Conservation (phyloP, 805 yeast species). For the Cyberlindnera meyerae region DNA sequence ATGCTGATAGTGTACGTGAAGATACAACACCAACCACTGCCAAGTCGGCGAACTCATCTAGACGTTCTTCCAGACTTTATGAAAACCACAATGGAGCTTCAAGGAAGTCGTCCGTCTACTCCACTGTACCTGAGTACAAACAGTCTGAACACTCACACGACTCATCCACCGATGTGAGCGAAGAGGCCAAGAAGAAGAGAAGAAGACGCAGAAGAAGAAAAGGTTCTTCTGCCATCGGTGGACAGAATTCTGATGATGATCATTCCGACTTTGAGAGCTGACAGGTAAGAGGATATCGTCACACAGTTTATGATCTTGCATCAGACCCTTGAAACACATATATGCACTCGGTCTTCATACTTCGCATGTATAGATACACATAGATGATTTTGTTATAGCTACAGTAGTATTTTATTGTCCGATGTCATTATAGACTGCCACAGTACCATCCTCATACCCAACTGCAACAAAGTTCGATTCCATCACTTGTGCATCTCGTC, state of each 20-base stretch:
- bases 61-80: constrained; percentile 6
- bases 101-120: not conserved
- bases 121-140: not conserved
- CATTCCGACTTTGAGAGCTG: constrained; percentile 7
- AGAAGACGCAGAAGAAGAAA: constrained; percentile 16
- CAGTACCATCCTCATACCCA: constrained; percentile 54
- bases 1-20: not conserved
- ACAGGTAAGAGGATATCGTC: not conserved
- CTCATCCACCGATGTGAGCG: not conserved
- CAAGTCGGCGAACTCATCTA: constrained; percentile 4
- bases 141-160: not conserved
- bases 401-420: too few relatives aligned
- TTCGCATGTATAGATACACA: too few relatives aligned
- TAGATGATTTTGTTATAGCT: too few relatives aligned
- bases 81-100: constrained; percentile 4
- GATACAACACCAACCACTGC: constrained; percentile 1
- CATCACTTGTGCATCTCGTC: constrained; percentile 22
- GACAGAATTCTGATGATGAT: constrained; percentile 1
- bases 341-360: too few relatives aligned
- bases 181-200: constrained; percentile 9
- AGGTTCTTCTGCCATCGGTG: not conserved
- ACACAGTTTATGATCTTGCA: too few relatives aligned
- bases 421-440: constrained; percentile 33
- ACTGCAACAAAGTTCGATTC: constrained; percentile 34
- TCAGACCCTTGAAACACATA: too few relatives aligned